phyloP scores from a whole-genome alignment of 2,329 filamentous ascomycete species.

The Lecanicillium sp. region DNA sequence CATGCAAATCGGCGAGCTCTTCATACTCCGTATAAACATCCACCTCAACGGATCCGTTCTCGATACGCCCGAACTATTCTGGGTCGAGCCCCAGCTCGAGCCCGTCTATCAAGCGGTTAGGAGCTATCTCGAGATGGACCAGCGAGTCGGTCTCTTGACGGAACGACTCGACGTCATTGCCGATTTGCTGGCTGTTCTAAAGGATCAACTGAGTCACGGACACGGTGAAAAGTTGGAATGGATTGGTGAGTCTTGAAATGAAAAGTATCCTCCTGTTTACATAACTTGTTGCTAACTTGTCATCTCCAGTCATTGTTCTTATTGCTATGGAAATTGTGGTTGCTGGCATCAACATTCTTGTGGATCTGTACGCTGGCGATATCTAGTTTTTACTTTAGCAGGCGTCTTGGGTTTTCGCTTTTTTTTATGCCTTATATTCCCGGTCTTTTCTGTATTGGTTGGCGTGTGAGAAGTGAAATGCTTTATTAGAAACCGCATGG shows the following conservation, averaged over 20 bases:
- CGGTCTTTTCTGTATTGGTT: no score
- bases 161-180: slow-evolving; percentile 87
- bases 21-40: slow-evolving; percentile 95
- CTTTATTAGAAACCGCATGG: no score
- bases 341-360: slow-evolving; percentile 87
- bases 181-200: slow-evolving; percentile 82
- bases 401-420: no score
- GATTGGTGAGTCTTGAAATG: slow-evolving; percentile 75
- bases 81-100: slow-evolving; percentile 94
- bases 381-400: slow-evolving; percentile 3
- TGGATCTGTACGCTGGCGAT: slow-evolving; percentile 67
- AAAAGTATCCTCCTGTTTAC: no score
- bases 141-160: slow-evolving; percentile 80
- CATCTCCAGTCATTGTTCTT: slow-evolving; percentile 69
- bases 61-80: slow-evolving; percentile 95
- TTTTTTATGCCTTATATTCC: no score
- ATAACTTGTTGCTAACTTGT: slow-evolving; percentile 13
- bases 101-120: slow-evolving; percentile 93
- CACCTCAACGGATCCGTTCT: slow-evolving; percentile 95
- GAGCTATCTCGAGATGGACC: slow-evolving; percentile 96
- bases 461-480: no score
- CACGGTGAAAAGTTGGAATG: slow-evolving; percentile 85
- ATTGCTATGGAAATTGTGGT: slow-evolving; percentile 95
- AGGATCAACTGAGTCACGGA: slow-evolving; percentile 90
- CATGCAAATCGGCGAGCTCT: slow-evolving; percentile 98